phyloP scores from a whole-genome alignment of 1,139 yeast species.

The Taphrina pruni region DNA sequence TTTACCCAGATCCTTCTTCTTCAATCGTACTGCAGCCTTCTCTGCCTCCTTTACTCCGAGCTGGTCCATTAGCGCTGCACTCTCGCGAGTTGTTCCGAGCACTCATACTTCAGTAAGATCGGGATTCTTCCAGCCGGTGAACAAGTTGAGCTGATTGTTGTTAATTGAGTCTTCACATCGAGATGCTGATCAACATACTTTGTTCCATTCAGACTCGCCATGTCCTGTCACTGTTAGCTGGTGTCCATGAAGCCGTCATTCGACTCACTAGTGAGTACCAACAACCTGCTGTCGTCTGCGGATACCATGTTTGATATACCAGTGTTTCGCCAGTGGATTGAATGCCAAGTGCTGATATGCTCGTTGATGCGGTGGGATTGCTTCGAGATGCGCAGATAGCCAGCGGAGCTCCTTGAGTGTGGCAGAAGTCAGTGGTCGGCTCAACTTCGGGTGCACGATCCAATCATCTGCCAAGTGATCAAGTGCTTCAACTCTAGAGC shows the following conservation, averaged over 20 bases:
- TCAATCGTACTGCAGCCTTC: constrained; percentile 90
- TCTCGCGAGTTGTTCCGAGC: too few species aligned
- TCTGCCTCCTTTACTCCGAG: constrained; percentile 88
- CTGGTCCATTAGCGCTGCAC: constrained; percentile 45
- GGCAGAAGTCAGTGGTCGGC: constrained; percentile 2
- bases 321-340: too few species aligned
- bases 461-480: neutral
- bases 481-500: too few species aligned
- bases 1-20: constrained; percentile 74
- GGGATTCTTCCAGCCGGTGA: constrained; percentile 99
- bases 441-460: neutral
- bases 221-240: constrained; percentile 59
- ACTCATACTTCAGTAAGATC: constrained; percentile 63
- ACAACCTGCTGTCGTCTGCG: constrained; percentile 34
- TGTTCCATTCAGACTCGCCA: constrained; percentile 83
- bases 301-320: constrained; percentile 24
- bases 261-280: constrained; percentile 31
- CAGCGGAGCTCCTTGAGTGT: neutral
- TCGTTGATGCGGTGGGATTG: neutral
- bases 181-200: constrained; percentile 6
- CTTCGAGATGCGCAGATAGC: constrained; percentile 7
- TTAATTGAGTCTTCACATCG: too few species aligned
- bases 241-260: neutral
- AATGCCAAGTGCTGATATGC: neutral
- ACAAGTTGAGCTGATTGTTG: constrained; percentile 62